A percentile compares a stretch with the other conserved stretches of the same genome.
phyloP scores from a whole-genome alignment of 2,329 filamentous ascomycete species.

The Colletotrichum incanum region DNA sequence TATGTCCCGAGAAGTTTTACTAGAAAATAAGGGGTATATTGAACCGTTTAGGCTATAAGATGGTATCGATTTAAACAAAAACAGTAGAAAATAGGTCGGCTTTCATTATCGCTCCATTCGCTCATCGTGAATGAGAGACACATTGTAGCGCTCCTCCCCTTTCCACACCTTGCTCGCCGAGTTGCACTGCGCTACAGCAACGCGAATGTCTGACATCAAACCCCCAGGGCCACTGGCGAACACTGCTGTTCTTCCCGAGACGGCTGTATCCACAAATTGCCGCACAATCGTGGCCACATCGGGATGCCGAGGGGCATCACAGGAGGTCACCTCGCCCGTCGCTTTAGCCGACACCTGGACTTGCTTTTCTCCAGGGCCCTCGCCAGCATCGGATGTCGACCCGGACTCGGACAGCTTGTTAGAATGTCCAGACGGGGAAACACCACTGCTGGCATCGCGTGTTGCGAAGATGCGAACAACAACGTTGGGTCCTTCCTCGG shows the following conservation, averaged over 20 bases:
- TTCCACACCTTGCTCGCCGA: conserved; percentile 69
- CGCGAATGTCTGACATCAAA: conserved; percentile 73
- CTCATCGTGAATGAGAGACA: conserved; percentile 73
- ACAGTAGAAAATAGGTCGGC: too few relatives aligned
- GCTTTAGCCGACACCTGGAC: conserved; percentile 39
- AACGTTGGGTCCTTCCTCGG: conserved; percentile 56
- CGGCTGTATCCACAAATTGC: conserved; percentile 64
- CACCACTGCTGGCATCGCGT: conserved; percentile 56
- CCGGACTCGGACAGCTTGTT: conserved; percentile 31
- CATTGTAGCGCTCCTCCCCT: conserved; percentile 70
- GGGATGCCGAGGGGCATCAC: conserved; percentile 55
- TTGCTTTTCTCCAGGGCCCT: conserved; percentile 47
- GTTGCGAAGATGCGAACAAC: conserved; percentile 74
- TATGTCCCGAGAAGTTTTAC: too few relatives aligned
- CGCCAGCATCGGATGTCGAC: conserved; percentile 22
- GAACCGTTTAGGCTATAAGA: too few relatives aligned
- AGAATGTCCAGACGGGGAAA: conserved; percentile 45
- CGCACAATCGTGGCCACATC: conserved; percentile 63
- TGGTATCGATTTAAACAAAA: too few relatives aligned
- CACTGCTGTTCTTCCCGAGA: conserved; percentile 67
- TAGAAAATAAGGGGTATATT: background rate
- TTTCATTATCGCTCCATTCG: conserved; percentile 65
- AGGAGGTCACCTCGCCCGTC: conserved; percentile 39
- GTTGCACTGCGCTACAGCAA: conserved; percentile 69
- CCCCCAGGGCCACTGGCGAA: conserved; percentile 73